These are phyloP conservation scores for Suhomyces coccinellae DNA, from an alignment of 1,139 yeast genomes.

Conservation along the genomic window DNA sequence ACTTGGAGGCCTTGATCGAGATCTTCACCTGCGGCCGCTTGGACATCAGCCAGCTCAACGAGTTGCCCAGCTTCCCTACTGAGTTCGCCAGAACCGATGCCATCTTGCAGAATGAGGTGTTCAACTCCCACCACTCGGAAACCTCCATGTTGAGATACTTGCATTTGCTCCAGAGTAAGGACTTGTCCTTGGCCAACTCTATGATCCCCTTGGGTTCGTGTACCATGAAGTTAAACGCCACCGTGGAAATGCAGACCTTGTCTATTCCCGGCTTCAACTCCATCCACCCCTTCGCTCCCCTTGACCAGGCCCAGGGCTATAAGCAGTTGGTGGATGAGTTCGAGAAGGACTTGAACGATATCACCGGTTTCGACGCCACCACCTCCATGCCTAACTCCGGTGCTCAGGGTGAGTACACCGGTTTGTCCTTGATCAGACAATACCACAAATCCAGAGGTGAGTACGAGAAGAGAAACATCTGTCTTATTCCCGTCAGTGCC, in stretches of 20 bases:
- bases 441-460: constrained; percentile 77
- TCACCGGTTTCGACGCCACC: constrained; percentile 93
- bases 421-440: constrained; percentile 80
- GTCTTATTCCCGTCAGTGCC: constrained; percentile 94
- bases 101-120: constrained; percentile 72
- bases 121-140: constrained; percentile 87
- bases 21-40: constrained; percentile 50
- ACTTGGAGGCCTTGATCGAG: constrained; percentile 56
- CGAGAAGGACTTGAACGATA: constrained; percentile 82
- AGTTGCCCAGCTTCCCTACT: constrained; percentile 54
- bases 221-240: constrained; percentile 95
- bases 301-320: constrained; percentile 84
- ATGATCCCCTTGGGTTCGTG: constrained; percentile 98
- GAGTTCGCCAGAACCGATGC: constrained; percentile 61
- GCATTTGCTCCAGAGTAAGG: constrained; percentile 82
- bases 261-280: constrained; percentile 91
- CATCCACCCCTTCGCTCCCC: constrained; percentile 91
- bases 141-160: constrained; percentile 92
- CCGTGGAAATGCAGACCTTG: constrained; percentile 91
- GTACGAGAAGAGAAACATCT: constrained; percentile 67
- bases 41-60: constrained; percentile 22
- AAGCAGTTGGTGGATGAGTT: constrained; percentile 70
- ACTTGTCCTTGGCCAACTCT: constrained; percentile 88
- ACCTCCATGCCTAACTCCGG: constrained; percentile 97
- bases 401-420: constrained; percentile 98